These are phyloP conservation scores for Emericellopsis atlantica DNA, from an alignment of 2,329 filamentous ascomycete species.

Conservation along the genomic window DNA sequence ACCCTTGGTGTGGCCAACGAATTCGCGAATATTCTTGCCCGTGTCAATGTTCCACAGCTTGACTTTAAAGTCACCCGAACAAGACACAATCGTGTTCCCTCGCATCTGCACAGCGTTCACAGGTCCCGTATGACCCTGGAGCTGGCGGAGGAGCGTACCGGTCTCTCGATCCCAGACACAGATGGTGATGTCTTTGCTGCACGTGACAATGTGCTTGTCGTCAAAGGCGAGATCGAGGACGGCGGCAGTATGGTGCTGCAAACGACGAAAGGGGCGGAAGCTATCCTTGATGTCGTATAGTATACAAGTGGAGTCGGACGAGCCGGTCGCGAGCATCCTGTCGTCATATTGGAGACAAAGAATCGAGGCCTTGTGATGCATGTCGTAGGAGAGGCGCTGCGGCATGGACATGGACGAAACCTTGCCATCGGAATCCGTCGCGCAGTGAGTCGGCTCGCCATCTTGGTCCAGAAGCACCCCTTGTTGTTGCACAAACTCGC, in stretches of 20 bases:
- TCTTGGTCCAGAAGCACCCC: slow-evolving; percentile 38
- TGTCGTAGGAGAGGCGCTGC: slow-evolving; percentile 40
- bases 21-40: slow-evolving; percentile 80
- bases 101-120: slow-evolving; percentile 95
- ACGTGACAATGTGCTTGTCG: slow-evolving; percentile 84
- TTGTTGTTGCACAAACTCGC: slow-evolving; percentile 43
- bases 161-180: slow-evolving; percentile 87
- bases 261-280: slow-evolving; percentile 68
- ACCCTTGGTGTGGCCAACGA: slow-evolving; percentile 80
- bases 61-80: slow-evolving; percentile 83
- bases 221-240: slow-evolving; percentile 93
- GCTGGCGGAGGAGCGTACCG: slow-evolving; percentile 60
- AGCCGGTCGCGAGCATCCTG: slow-evolving; percentile 85
- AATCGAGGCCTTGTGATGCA: slow-evolving; percentile 82
- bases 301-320: slow-evolving; percentile 83
- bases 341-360: slow-evolving; percentile 92
- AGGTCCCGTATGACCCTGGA: slow-evolving; percentile 77
- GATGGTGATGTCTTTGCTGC: slow-evolving; percentile 89
- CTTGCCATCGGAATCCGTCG: slow-evolving; percentile 37
- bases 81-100: slow-evolving; percentile 84
- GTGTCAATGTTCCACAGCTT: slow-evolving; percentile 93
- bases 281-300: slow-evolving; percentile 73
- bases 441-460: slow-evolving; percentile 40
- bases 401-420: slow-evolving; percentile 34
- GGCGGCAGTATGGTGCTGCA: slow-evolving; percentile 70